Percentiles rank a stretch among this genome's conserved stretches.
These are phyloP conservation scores for Pyrenophora tritici-repentis DNA, from an alignment of 2,329 filamentous ascomycete genomes.

Conservation along the genomic window DNA sequence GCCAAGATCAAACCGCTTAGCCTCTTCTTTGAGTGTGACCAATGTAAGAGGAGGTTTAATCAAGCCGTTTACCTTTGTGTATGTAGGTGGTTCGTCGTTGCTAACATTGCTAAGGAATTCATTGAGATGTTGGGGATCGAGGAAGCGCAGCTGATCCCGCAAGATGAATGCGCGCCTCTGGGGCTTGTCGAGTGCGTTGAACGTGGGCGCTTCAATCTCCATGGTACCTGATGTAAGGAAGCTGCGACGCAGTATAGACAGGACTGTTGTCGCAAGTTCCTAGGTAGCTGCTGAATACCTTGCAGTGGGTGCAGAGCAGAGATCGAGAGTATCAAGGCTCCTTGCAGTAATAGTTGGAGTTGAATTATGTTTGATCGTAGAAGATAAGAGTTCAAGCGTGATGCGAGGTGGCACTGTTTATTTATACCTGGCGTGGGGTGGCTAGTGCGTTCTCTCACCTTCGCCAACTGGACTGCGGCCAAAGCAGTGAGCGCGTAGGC, in stretches of 20 bases:
- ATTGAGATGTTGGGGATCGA: conserved; percentile 31
- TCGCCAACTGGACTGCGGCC: not conserved
- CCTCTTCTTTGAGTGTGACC: conserved; percentile 28
- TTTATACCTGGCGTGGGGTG: not conserved
- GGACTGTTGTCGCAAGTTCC: too few relatives aligned
- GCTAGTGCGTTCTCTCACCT: conserved; percentile 2
- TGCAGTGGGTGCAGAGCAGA: not conserved
- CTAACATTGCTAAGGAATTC: conserved; percentile 32
- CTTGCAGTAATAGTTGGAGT: not conserved
- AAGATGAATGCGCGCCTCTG: conserved; percentile 37
- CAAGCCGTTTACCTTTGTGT: conserved; percentile 26
- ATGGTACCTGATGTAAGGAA: not conserved
- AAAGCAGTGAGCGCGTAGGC: not conserved
- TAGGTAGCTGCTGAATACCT: too few relatives aligned
- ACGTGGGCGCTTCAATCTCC: conserved; percentile 20
- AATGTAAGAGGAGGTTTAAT: conserved; percentile 27
- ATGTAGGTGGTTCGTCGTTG: conserved; percentile 37
- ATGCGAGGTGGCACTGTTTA: not conserved
- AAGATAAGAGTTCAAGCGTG: not conserved
- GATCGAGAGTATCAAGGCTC: not conserved
- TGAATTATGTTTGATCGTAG: not conserved
- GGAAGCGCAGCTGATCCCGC: conserved; percentile 35
- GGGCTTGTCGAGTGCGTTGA: conserved; percentile 29
- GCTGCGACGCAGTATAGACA: too few relatives aligned
- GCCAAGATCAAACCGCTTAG: conserved; percentile 34